Evolutionary conservation across 176 grass and related monocot genomes (phyloP).

Genomic region (Puccinellia tenuiflora): DNA sequence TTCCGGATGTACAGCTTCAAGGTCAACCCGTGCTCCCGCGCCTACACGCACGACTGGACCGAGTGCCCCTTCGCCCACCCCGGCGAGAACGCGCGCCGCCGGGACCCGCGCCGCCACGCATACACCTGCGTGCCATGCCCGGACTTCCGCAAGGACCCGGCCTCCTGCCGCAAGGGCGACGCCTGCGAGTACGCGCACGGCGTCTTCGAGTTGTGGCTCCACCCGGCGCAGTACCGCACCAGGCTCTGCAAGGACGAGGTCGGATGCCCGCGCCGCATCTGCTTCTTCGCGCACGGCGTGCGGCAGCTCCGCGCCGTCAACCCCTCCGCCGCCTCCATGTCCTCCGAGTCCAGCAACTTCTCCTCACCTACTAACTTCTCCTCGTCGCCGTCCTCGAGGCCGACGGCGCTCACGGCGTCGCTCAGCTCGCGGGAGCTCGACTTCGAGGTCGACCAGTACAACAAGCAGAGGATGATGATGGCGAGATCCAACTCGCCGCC

Average conservation of each 20-base stretch:
- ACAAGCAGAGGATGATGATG: conserved; percentile 33
- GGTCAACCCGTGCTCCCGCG: conserved; percentile 66
- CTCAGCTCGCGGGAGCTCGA: conserved; percentile 51
- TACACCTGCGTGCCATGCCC: conserved; percentile 74
- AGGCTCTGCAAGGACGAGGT: conserved; percentile 66
- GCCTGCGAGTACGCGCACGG: conserved; percentile 68
- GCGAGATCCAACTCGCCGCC: background rate
- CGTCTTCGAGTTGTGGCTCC: conserved; percentile 77
- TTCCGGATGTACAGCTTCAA: conserved; percentile 79
- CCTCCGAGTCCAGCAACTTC: background rate
- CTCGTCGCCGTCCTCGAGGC: background rate
- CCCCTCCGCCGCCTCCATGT: conserved; percentile 35
- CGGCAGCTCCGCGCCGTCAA: conserved; percentile 54
- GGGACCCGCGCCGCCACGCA: conserved; percentile 50
- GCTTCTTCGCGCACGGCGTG: conserved; percentile 64
- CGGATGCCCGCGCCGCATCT: conserved; percentile 55
- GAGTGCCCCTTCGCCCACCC: conserved; percentile 81
- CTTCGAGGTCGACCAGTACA: conserved; percentile 45
- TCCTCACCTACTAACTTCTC: background rate
- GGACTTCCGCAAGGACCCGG: conserved; percentile 46
- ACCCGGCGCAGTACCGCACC: conserved; percentile 74
- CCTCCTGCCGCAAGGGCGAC: conserved; percentile 46
- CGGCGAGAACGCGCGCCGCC: conserved; percentile 58
- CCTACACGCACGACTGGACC: conserved; percentile 75
- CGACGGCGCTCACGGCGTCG: conserved; percentile 32